Evolutionary conservation across 169 alveolate genomes (phyloP), one percentile per base, ranked within the genome.

Genomic region (Plasmodium yoelii): DNA sequence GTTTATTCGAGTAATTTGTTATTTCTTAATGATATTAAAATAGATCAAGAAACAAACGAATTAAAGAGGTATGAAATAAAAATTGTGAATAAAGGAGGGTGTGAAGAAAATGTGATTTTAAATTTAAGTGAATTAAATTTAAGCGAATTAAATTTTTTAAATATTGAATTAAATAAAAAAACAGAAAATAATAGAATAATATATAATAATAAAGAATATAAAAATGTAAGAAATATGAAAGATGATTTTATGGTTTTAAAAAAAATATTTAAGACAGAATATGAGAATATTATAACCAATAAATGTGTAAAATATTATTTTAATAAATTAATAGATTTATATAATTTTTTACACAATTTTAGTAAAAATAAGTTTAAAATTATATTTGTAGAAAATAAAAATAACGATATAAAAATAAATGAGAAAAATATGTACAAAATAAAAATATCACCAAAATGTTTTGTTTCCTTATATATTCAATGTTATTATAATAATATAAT

Each of bases 151-250:
- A 7, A 12, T 0, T 67, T 67, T 59, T 60, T 82, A 19, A 82
- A 26, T 59, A 22, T 82, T 15, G 18, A 67, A 28, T 53, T 67
- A 39, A 60, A 49, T 13, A 18, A 42, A 3, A 67, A 26, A 55
- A 55, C 39, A 18, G 67, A 65, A 49, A 53, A 49, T 2, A 80
- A 39, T 24, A 44, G n/a, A 12, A 28, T 70, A 4, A 59, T 34
- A 12, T 42, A n/a, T 22, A 82, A 42, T 47, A 46, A 57, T 61
- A 82, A 82, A n/a, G 90, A 82, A 44, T 82, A 67, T 71, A 67
- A 67, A 34, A 26, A 82, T 49, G 71, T 63, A 1, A 22, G 49
- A 39, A 63, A 65, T 19, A 82, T 1, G 12, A 69, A 49, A 63
- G 53, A 64, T 7, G 22, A 15, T 34, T 15, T 51, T 26, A 26